Percentiles rank a stretch among this genome's conserved stretches.
Evolutionary conservation across 352 stramenopile species (phyloP).

Genomic region (Pythium grandisporangium): DNA sequence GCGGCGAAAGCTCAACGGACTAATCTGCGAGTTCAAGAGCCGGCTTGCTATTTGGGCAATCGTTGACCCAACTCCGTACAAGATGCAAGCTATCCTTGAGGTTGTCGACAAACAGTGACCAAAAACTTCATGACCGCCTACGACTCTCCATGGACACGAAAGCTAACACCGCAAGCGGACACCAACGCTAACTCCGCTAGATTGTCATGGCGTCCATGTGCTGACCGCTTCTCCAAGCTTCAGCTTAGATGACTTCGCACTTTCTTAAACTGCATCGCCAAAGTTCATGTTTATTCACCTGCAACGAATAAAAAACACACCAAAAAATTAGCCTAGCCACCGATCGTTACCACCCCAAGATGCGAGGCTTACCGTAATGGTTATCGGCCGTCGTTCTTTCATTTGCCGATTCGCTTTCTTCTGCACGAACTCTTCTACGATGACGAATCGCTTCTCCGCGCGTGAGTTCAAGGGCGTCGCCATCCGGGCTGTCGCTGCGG

Average conservation of each 20-base stretch:
- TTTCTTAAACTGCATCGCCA: not conserved
- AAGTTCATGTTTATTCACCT: too few relatives aligned
- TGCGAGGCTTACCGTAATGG: not conserved
- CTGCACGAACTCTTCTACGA: not conserved
- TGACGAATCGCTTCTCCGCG: not conserved
- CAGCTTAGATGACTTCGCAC: not conserved
- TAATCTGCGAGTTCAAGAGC: not conserved
- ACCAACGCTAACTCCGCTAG: not conserved
- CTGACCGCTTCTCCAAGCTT: not conserved
- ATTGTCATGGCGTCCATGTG: not conserved
- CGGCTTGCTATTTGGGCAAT: slow-evolving; percentile 1
- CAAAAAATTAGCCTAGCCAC: too few relatives aligned
- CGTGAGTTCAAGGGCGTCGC: slow-evolving; percentile 1
- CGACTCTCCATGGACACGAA: not conserved
- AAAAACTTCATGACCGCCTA: not conserved
- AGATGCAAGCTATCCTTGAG: slow-evolving; percentile 1
- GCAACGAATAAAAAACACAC: too few relatives aligned
- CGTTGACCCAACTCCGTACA: slow-evolving; percentile 1
- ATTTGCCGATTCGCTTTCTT: too few relatives aligned
- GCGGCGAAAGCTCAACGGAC: not conserved
- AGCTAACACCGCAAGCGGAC: slow-evolving; percentile 1
- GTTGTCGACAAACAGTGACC: not conserved
- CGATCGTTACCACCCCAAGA: too few relatives aligned
- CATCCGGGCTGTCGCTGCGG: not conserved
- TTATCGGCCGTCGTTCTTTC: not conserved